These are phyloP conservation scores for Juncus effusus DNA, from an alignment of 176 grass and related monocot species.

Conservation along the genomic window DNA sequence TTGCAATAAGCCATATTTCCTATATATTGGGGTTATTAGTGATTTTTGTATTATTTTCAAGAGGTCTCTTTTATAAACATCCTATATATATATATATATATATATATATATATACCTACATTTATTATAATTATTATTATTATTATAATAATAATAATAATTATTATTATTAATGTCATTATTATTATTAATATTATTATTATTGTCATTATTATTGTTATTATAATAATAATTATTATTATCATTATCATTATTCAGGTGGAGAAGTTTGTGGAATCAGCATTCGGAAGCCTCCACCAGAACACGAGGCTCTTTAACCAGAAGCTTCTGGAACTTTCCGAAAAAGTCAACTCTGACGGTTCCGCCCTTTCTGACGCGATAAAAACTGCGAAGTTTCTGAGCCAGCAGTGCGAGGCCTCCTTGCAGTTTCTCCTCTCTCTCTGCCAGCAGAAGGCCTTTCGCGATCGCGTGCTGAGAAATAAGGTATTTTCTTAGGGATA, in stretches of 20 bases:
- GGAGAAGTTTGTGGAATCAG: conserved; percentile 85
- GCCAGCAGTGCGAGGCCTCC: conserved; percentile 82
- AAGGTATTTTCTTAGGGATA: conserved; percentile 57
- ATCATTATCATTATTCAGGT: conserved; percentile 48
- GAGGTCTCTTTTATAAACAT: background rate
- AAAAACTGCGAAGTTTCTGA: conserved; percentile 55
- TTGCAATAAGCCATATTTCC: background rate
- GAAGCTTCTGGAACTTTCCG: conserved; percentile 43
- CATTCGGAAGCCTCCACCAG: conserved; percentile 83
- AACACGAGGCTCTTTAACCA: conserved; percentile 57
- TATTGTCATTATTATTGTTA: no score
- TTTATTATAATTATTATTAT: no score
- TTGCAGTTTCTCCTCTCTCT: conserved; percentile 89
- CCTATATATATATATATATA: no score
- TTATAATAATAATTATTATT: conserved; percentile 4
- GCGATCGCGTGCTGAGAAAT: conserved; percentile 80
- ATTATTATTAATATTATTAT: no score
- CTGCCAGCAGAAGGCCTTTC: conserved; percentile 87
- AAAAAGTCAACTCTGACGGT: conserved; percentile 23
- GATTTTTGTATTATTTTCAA: no score
- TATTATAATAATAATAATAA: background rate
- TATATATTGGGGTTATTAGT: no score
- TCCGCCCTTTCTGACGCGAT: conserved; percentile 35
- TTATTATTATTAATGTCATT: conserved; percentile 24
- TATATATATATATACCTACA: no score